phyloP scores from a whole-genome alignment of 2,329 filamentous ascomycete species.

The Botryotinia convoluta region DNA sequence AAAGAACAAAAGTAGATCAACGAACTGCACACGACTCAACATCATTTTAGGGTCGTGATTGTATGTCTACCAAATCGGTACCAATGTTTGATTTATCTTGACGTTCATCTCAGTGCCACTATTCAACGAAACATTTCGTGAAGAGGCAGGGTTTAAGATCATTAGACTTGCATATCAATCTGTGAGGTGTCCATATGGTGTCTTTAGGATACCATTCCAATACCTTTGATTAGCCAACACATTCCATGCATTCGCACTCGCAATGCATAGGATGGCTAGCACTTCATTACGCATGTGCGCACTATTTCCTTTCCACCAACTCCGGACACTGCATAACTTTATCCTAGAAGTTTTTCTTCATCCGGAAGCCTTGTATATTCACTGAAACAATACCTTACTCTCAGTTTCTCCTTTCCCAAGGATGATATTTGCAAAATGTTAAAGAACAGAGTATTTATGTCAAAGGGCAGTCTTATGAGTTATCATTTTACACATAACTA shows the following conservation, averaged over 20 bases:
- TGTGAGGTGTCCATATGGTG: conserved; percentile 32
- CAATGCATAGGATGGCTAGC: conserved; percentile 46
- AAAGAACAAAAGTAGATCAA: too few relatives aligned
- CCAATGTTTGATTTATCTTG: conserved; percentile 19
- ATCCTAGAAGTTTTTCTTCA: conserved; percentile 57
- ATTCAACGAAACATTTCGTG: neutral
- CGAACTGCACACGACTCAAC: conserved; percentile 22
- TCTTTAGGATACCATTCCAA: conserved; percentile 13
- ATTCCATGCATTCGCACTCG: conserved; percentile 6
- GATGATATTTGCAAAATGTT: neutral
- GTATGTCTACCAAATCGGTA: conserved; percentile 45
- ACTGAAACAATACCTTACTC: conserved; percentile 35
- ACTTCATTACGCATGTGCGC: conserved; percentile 53
- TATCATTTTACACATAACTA: neutral
- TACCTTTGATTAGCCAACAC: conserved; percentile 44
- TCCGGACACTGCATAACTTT: conserved; percentile 54
- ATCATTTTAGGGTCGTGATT: conserved; percentile 57
- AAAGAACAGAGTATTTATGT: neutral
- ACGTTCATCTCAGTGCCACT: neutral
- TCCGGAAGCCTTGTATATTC: conserved; percentile 35
- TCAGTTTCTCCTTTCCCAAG: conserved; percentile 38
- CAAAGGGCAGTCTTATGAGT: neutral
- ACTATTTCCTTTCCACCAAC: conserved; percentile 50
- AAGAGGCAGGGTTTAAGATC: neutral
- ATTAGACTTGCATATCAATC: neutral